Percentiles rank a stretch among this genome's conserved stretches.
Conservation (phyloP, 129 eudicot genomes). For the Helianthus annuus region HanXRQr2.0-SUNRISE NC_035448.2:68066937-68067436, state of each 20-base stretch:
- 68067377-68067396: slow-evolving; percentile 3
- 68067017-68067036: no score
- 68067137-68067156: background rate
- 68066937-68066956: background rate
- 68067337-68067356: background rate
- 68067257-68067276: background rate
- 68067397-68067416: background rate
- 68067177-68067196: background rate
- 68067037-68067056: no score
- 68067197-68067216: slow-evolving; percentile 4
- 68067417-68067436: background rate
- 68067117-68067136: background rate
- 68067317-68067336: background rate
- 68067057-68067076: no score
- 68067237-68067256: background rate
- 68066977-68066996: background rate
- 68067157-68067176: background rate
- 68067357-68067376: slow-evolving; percentile 4
- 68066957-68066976: background rate
- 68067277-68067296: background rate
- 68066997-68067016: no score
- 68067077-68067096: background rate
- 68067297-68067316: background rate
- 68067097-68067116: background rate
- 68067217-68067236: background rate